Percentiles rank a stretch among this genome's conserved stretches.
Evolutionary conservation across 805 yeast genomes (phyloP).

Genomic region (Torulaspora quercuum): DNA sequence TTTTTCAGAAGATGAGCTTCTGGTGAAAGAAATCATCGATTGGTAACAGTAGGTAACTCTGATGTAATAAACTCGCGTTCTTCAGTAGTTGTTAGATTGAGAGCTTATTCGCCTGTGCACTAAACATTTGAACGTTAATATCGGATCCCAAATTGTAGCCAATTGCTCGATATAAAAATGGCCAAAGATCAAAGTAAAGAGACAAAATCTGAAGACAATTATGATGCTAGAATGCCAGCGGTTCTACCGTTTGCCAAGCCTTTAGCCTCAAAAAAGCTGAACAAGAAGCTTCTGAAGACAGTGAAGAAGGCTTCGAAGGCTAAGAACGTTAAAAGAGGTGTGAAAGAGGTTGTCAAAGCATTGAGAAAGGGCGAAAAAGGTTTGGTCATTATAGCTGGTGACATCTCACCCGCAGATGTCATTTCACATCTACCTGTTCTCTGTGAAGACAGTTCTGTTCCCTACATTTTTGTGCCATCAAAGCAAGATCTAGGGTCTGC

Average conservation of each 20-base stretch:
- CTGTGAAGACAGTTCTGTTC: conserved; percentile 91
- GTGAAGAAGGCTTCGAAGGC: conserved; percentile 98
- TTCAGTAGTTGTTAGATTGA: too few species aligned
- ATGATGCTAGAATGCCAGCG: conserved; percentile 88
- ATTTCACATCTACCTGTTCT: conserved; percentile 95
- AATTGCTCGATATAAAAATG: conserved; percentile 6
- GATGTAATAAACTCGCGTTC: too few species aligned
- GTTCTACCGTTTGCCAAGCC: conserved; percentile 91
- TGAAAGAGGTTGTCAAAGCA: conserved; percentile 97
- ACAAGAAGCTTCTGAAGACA: conserved; percentile 91
- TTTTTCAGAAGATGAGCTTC: conserved; percentile 9
- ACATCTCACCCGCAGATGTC: conserved; percentile 95
- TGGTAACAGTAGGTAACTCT: not conserved
- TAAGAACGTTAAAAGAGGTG: conserved; percentile 97
- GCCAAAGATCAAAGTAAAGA: conserved; percentile 18
- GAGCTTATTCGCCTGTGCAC: not conserved
- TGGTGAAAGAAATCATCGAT: not conserved
- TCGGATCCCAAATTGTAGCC: not conserved
- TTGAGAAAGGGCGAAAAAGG: conserved; percentile 98
- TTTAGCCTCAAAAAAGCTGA: conserved; percentile 90
- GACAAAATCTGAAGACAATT: conserved; percentile 61
- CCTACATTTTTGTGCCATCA: conserved; percentile 90
- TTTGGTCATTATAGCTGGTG: conserved; percentile 93
- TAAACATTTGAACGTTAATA: not conserved
- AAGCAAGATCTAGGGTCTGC: conserved; percentile 98